A percentile compares a stretch with the other conserved stretches of the same genome.
phyloP scores from a whole-genome alignment of 2,329 filamentous ascomycete genomes.

The Trichophyton rubrum region DNA sequence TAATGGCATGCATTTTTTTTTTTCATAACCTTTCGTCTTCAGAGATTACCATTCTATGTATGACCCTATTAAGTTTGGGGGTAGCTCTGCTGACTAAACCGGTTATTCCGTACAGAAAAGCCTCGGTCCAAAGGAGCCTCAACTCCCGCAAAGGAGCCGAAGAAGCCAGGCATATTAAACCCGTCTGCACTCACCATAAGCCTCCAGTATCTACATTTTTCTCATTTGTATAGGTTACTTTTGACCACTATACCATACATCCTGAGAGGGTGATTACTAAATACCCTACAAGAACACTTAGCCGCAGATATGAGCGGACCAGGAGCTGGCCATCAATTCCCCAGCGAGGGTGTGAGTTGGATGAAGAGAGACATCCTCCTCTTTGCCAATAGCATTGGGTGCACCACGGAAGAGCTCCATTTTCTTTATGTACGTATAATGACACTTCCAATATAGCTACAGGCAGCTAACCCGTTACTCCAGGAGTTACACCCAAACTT shows the following conservation, averaged over 20 bases:
- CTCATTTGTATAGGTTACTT: background rate
- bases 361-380: conserved; percentile 76
- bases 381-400: conserved; percentile 82
- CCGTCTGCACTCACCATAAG: background rate
- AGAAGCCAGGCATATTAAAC: background rate
- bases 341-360: conserved; percentile 65
- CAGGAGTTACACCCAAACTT: conserved; percentile 73
- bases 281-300: background rate
- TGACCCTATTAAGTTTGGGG: no score
- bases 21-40: background rate
- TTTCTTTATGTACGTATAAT: conserved; percentile 65
- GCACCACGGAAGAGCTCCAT: conserved; percentile 74
- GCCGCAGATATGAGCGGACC: conserved; percentile 35
- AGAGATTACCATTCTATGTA: no score
- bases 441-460: background rate
- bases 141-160: background rate
- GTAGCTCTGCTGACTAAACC: background rate
- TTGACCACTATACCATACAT: background rate
- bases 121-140: background rate
- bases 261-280: background rate
- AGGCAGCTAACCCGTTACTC: background rate
- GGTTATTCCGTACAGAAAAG: background rate
- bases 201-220: background rate
- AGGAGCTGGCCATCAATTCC: conserved; percentile 66
- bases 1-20: background rate